Evolutionary conservation across 192 early-diverging fungal species (phyloP).

Genomic region (Physocladia obscura): DNA sequence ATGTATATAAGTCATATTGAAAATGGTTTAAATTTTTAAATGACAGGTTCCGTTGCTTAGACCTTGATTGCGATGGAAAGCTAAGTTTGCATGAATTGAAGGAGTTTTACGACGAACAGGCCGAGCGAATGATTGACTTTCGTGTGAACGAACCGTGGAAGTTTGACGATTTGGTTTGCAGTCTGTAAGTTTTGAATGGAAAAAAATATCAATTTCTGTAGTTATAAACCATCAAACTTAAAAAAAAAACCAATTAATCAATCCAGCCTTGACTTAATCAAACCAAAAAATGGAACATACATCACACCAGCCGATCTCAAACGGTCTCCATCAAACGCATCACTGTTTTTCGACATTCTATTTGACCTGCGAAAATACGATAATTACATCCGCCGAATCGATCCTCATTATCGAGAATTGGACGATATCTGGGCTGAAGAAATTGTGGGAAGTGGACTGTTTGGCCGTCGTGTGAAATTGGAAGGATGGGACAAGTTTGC

Average conservation of each 20-base stretch:
- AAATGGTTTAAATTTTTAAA: no score
- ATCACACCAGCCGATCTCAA: slow-evolving; percentile 54
- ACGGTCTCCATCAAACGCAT: slow-evolving; percentile 32
- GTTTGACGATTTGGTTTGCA: slow-evolving; percentile 57
- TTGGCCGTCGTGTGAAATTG: slow-evolving; percentile 32
- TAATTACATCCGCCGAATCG: slow-evolving; percentile 49
- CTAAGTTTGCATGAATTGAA: slow-evolving; percentile 82
- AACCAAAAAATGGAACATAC: slow-evolving; percentile 35
- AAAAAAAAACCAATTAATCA: no score
- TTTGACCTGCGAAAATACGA: slow-evolving; percentile 65
- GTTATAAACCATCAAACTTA: no score
- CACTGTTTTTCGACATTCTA: slow-evolving; percentile 59
- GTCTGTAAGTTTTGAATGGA: slow-evolving; percentile 37
- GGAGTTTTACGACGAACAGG: slow-evolving; percentile 85
- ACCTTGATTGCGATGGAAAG: slow-evolving; percentile 85
- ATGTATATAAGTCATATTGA: no score
- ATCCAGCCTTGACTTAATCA: slow-evolving; percentile 55
- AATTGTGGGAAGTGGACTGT: not conserved
- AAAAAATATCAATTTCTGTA: not conserved
- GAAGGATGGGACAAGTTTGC: slow-evolving; percentile 68
- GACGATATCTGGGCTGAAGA: slow-evolving; percentile 51
- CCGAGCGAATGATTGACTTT: slow-evolving; percentile 56
- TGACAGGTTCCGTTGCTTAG: slow-evolving; percentile 78
- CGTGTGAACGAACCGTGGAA: slow-evolving; percentile 53
- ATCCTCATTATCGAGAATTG: slow-evolving; percentile 55